These are phyloP conservation scores for Cercospora zeae-maydis DNA, from an alignment of 2,329 filamentous ascomycete genomes.

Conservation along the genomic window DNA sequence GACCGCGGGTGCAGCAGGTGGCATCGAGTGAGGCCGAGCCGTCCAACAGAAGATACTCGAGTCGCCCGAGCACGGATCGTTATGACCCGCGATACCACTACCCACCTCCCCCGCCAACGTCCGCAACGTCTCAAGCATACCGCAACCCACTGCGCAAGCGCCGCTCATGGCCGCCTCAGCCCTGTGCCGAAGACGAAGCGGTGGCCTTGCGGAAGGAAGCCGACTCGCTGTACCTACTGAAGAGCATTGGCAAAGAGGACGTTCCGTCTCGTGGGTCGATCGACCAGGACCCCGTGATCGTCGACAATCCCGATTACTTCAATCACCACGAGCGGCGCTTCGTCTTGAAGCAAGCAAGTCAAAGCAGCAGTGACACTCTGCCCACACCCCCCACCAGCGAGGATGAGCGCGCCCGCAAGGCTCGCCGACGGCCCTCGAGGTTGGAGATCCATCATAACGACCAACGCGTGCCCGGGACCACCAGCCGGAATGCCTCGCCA, in stretches of 20 bases:
- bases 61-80: conserved; percentile 5
- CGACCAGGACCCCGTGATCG: conserved; percentile 65
- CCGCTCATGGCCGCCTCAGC: conserved; percentile 55
- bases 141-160: conserved; percentile 24
- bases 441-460: conserved; percentile 37
- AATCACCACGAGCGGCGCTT: conserved; percentile 57
- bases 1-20: neutral
- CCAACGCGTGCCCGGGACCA: conserved; percentile 39
- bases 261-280: conserved; percentile 59
- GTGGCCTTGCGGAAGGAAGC: conserved; percentile 61
- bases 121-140: conserved; percentile 10
- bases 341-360: conserved; percentile 39
- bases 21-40: neutral
- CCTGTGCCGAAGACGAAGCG: conserved; percentile 67
- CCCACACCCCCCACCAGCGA: conserved; percentile 39
- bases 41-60: conserved; percentile 3
- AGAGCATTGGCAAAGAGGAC: conserved; percentile 49
- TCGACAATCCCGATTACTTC: conserved; percentile 50
- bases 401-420: conserved; percentile 34
- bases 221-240: conserved; percentile 38
- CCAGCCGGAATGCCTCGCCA: conserved; percentile 43
- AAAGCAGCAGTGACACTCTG: conserved; percentile 19
- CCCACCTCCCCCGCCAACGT: conserved; percentile 30
- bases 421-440: conserved; percentile 31
- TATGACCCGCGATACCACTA: conserved; percentile 31